Conservation (phyloP, 2,329 filamentous ascomycete species). For the Xylariaceae sp. region DNA sequence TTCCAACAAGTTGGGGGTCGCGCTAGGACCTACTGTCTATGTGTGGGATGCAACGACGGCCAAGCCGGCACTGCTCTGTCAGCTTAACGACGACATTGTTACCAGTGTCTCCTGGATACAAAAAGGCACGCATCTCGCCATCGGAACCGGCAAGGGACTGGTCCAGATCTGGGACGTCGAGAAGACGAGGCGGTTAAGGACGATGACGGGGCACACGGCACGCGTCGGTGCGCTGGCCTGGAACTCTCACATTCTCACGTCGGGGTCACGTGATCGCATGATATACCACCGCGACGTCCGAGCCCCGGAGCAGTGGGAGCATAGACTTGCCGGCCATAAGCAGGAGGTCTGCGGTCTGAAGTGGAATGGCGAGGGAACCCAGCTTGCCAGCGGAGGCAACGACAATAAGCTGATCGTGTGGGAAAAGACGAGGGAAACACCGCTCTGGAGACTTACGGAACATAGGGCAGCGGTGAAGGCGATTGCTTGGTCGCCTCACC, state of each 20-base stretch:
- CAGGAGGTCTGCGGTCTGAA: slow-evolving; percentile 95
- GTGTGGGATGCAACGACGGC: slow-evolving; percentile 96
- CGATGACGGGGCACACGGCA: slow-evolving; percentile 94
- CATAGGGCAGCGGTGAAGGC: slow-evolving; percentile 96
- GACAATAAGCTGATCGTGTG: slow-evolving; percentile 99
- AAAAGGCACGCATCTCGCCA: slow-evolving; percentile 89
- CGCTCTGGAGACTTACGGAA: slow-evolving; percentile 88
- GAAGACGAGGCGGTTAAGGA: slow-evolving; percentile 74
- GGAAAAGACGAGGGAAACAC: slow-evolving; percentile 91
- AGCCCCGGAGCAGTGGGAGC: slow-evolving; percentile 82
- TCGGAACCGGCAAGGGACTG: slow-evolving; percentile 88
- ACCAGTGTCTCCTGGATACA: slow-evolving; percentile 99
- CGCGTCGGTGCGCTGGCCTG: slow-evolving; percentile 91
- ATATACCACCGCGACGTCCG: slow-evolving; percentile 97
- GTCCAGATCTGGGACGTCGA: slow-evolving; percentile 98
- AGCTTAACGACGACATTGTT: slow-evolving; percentile 85
- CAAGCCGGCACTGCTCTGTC: slow-evolving; percentile 88
- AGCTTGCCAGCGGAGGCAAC: slow-evolving; percentile 92
- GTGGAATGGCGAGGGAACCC: slow-evolving; percentile 95
- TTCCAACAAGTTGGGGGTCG: slow-evolving; percentile 88
- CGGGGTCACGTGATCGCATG: slow-evolving; percentile 83
- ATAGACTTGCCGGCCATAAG: slow-evolving; percentile 87
- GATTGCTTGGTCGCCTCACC: slow-evolving; percentile 96
- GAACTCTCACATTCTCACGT: slow-evolving; percentile 97
- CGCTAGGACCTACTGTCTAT: slow-evolving; percentile 87